phyloP scores from a whole-genome alignment of 1,139 yeast genomes.

The Groenewaldozyma auringiensis region DNA sequence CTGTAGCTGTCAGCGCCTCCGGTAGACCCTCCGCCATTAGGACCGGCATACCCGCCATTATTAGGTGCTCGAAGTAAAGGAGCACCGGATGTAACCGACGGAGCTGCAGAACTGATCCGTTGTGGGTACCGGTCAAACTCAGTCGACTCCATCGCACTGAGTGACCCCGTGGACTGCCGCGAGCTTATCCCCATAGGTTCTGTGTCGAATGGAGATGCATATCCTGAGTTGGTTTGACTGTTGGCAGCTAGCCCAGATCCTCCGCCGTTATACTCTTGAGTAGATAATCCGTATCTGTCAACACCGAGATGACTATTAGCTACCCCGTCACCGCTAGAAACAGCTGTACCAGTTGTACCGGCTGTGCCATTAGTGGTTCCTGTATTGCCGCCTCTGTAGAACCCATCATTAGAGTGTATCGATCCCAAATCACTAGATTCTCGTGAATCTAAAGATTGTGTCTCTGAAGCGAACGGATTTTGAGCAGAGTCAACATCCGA shows the following conservation, averaged over 20 bases:
- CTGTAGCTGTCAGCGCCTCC: constrained; percentile 12
- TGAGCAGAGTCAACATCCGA: constrained; percentile 19
- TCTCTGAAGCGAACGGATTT: constrained; percentile 26
- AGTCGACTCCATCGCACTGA: constrained; percentile 22
- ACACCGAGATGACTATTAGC: neutral
- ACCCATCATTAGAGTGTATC: constrained; percentile 4
- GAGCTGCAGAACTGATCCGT: constrained; percentile 28
- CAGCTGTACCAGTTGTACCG: neutral
- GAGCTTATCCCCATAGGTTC: constrained; percentile 5
- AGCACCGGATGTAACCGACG: constrained; percentile 23
- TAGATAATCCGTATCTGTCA: neutral
- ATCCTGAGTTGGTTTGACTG: neutral
- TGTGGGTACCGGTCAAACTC: constrained; percentile 36
- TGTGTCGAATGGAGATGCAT: neutral
- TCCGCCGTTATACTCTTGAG: constrained; percentile 3
- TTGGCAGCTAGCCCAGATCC: neutral
- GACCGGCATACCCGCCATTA: constrained; percentile 10
- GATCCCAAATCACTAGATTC: constrained; percentile 13
- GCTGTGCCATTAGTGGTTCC: neutral
- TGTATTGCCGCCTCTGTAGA: neutral
- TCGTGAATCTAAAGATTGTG: constrained; percentile 18
- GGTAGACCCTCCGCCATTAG: constrained; percentile 7
- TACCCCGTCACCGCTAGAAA: neutral
- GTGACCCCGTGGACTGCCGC: constrained; percentile 21
- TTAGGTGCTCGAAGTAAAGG: constrained; percentile 14